Evolutionary conservation across 192 early-diverging fungal species (phyloP), one percentile per base, ranked within the genome.

Genomic region (Coemansia sp.): DNA sequence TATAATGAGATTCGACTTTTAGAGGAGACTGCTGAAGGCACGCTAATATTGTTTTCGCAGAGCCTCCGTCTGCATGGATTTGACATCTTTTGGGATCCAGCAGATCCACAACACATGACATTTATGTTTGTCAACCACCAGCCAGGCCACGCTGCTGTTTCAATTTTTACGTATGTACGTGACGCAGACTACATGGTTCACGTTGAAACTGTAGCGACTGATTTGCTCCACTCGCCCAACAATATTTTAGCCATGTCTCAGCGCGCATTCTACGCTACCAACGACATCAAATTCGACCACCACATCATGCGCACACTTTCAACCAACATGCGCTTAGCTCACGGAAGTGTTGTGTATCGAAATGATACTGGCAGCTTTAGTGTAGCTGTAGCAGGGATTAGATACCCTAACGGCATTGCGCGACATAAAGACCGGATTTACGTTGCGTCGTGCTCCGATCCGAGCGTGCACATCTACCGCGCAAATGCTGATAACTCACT

Each of bases 71-170:
- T 85, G 29, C 87, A 86, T 38, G 87, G 85, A 1, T 66, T 88
- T 7, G 85, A 76, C 27, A 62, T 85, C 5, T 75, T 72, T 60
- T 82, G 83, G 68, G 69, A 76, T 12, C 82, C 87, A 0, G 68
- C 53, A 1, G 68, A 84, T 49, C 59, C 62, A 7, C 65, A 60
- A 15, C 61, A 57, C 17, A 80, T 85, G 67, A 82, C 82, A 3
- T 70, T 88, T 24, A 85, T 88, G 65, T 48, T 81, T 19, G 57
- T 88, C 14, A 88, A 88, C 63, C 85, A 86, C 64, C 83, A 80
- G 61, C 75, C 67, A 12, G 78, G 48, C 25, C 74, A 47, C 70
- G 74, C 24, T 63, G 84, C 66, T 38, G 73, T 64, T 4, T 88
- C 67, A 48, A 88, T 77, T 66, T 85, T 67, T 64, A 82, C 51